Conservation (phyloP, 148 eudicot species). For the Rhododendron griersonianum region DNA sequence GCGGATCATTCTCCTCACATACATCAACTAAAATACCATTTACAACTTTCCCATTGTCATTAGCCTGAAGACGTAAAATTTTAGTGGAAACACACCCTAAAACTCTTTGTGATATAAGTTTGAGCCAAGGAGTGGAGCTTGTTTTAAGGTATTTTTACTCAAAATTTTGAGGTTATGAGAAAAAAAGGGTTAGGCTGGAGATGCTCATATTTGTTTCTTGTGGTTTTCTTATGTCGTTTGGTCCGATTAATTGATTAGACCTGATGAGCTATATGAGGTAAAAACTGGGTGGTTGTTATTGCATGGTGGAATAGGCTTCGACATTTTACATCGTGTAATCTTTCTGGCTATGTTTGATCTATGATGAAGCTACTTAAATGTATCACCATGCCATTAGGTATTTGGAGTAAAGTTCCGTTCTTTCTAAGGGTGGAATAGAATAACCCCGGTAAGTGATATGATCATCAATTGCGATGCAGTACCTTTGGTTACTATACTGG, state of each 20-base stretch:
- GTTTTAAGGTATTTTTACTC: background rate
- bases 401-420: background rate
- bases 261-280: background rate
- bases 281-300: background rate
- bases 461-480: background rate
- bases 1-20: background rate
- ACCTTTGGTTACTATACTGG: background rate
- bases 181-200: background rate
- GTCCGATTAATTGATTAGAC: background rate
- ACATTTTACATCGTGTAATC: background rate
- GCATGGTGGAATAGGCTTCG: background rate
- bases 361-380: background rate
- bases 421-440: background rate
- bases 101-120: background rate
- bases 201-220: background rate
- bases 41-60: too few relatives aligned
- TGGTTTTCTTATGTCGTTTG: background rate
- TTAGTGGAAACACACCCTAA: too few relatives aligned
- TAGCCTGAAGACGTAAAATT: too few relatives aligned
- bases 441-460: background rate
- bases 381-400: background rate
- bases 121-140: too few relatives aligned
- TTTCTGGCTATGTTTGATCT: background rate
- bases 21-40: background rate
- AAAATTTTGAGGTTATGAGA: background rate